A percentile compares a stretch with the other conserved stretches of the same genome.
Conservation (phyloP, 768 basidiomycete species). For the Leccinum rimulosum region DNA sequence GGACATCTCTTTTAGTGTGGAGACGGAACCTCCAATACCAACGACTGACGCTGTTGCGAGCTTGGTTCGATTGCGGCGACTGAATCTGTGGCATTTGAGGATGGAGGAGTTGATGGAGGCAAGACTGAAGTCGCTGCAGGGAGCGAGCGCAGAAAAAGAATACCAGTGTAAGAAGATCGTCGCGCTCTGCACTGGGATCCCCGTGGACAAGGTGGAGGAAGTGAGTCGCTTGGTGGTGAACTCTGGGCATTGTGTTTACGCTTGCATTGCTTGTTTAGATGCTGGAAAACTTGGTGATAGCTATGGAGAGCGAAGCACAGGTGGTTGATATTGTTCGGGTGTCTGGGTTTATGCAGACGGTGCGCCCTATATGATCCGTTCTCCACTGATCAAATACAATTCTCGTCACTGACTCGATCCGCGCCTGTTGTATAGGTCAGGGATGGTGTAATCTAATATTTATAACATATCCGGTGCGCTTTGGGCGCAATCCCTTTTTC, state of each 20-base stretch:
- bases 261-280: constrained; percentile 46
- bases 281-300: constrained; percentile 80
- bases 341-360: constrained; percentile 91
- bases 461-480: constrained; percentile 13
- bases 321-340: constrained; percentile 82
- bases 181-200: constrained; percentile 81
- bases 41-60: constrained; percentile 52
- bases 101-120: constrained; percentile 72
- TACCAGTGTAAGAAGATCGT: constrained; percentile 92
- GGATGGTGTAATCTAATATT: constrained; percentile 40
- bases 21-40: constrained; percentile 73
- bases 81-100: constrained; percentile 81
- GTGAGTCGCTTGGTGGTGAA: constrained; percentile 48
- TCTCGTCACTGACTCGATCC: constrained; percentile 22
- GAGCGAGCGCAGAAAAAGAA: constrained; percentile 84
- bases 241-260: constrained; percentile 26
- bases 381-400: constrained; percentile 17
- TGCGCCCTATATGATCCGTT: constrained; percentile 31
- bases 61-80: constrained; percentile 68
- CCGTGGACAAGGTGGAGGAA: constrained; percentile 85
- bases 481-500: constrained; percentile 9
- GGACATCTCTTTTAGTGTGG: constrained; percentile 60
- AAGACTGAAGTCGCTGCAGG: constrained; percentile 68
- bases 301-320: constrained; percentile 84
- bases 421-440: constrained; percentile 31